phyloP scores from a whole-genome alignment of 208 protist species.

The Wallacemonas sp. region DNA sequence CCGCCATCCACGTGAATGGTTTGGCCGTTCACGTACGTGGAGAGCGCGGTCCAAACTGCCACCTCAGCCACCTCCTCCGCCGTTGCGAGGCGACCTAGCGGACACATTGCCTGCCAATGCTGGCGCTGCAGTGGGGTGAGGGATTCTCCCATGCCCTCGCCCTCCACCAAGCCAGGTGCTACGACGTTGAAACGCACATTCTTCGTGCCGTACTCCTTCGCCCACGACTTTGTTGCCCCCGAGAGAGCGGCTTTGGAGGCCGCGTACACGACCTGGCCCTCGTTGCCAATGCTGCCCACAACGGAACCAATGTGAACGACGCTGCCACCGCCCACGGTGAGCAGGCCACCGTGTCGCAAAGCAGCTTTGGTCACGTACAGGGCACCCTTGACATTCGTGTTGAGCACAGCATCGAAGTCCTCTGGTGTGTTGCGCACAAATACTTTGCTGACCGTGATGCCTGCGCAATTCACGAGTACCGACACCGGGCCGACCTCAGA shows the following conservation, averaged over 20 bases:
- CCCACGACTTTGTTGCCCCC: slow-evolving; percentile 80
- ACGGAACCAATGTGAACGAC: slow-evolving; percentile 86
- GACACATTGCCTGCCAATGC: slow-evolving; percentile 47
- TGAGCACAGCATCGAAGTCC: slow-evolving; percentile 73
- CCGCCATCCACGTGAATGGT: slow-evolving; percentile 84
- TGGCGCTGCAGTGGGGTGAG: slow-evolving; percentile 60
- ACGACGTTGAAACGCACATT: slow-evolving; percentile 92
- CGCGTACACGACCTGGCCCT: slow-evolving; percentile 89
- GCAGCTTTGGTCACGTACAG: slow-evolving; percentile 70
- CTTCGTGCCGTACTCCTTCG: slow-evolving; percentile 78
- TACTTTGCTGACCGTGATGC: slow-evolving; percentile 77
- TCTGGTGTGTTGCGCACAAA: slow-evolving; percentile 60
- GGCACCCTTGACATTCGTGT: slow-evolving; percentile 75
- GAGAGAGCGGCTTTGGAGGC: slow-evolving; percentile 90
- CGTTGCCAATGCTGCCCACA: slow-evolving; percentile 71
- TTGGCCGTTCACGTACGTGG: slow-evolving; percentile 82
- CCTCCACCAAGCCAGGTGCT: slow-evolving; percentile 86
- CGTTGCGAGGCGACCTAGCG: slow-evolving; percentile 72
- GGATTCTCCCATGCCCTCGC: slow-evolving; percentile 68
- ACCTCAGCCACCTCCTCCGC: slow-evolving; percentile 79
- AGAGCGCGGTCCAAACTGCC: slow-evolving; percentile 47
- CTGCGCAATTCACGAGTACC: slow-evolving; percentile 81
- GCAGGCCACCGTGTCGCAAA: slow-evolving; percentile 77
- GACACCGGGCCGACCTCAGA: slow-evolving; percentile 47
- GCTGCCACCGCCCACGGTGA: slow-evolving; percentile 46